Evolutionary conservation across 768 basidiomycete genomes (phyloP).

Genomic region (Royoungia palumana): DNA sequence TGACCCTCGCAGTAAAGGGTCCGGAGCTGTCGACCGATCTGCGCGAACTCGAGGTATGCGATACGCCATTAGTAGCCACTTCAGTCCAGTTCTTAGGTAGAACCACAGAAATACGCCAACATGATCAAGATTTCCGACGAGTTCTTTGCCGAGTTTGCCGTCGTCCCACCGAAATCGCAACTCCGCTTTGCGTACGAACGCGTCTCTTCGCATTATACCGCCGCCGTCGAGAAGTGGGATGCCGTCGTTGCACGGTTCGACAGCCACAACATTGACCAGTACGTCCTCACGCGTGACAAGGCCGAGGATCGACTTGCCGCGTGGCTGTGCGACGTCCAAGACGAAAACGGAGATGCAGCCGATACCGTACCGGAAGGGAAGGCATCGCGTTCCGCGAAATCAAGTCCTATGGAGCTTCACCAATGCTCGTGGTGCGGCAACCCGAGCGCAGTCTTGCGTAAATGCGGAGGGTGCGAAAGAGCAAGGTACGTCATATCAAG

Average conservation of each 20-base stretch:
- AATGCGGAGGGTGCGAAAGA: constrained; percentile 45
- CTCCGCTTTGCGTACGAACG: constrained; percentile 50
- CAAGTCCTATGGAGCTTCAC: constrained; percentile 43
- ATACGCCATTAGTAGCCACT: background rate
- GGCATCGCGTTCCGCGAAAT: constrained; percentile 34
- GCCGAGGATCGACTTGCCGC: constrained; percentile 53
- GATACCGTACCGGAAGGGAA: constrained; percentile 20
- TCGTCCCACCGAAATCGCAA: constrained; percentile 46
- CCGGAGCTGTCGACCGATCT: constrained; percentile 46
- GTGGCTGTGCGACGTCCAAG: constrained; percentile 48
- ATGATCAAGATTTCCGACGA: constrained; percentile 51
- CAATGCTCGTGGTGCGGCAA: constrained; percentile 63
- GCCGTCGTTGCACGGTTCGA: constrained; percentile 37
- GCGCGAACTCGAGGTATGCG: constrained; percentile 45
- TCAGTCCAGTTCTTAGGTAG: background rate
- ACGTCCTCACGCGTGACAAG: constrained; percentile 34
- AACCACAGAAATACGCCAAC: constrained; percentile 32
- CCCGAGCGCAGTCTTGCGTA: constrained; percentile 54
- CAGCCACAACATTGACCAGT: constrained; percentile 24
- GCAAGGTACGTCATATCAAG: constrained; percentile 34
- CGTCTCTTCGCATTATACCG: constrained; percentile 43
- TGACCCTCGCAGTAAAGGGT: constrained; percentile 49
- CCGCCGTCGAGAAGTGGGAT: constrained; percentile 47
- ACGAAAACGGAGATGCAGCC: constrained; percentile 31
- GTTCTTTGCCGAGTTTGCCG: constrained; percentile 43